phyloP scores from a whole-genome alignment of 2,329 filamentous ascomycete species.

The Neofusicoccum sp. region DNA sequence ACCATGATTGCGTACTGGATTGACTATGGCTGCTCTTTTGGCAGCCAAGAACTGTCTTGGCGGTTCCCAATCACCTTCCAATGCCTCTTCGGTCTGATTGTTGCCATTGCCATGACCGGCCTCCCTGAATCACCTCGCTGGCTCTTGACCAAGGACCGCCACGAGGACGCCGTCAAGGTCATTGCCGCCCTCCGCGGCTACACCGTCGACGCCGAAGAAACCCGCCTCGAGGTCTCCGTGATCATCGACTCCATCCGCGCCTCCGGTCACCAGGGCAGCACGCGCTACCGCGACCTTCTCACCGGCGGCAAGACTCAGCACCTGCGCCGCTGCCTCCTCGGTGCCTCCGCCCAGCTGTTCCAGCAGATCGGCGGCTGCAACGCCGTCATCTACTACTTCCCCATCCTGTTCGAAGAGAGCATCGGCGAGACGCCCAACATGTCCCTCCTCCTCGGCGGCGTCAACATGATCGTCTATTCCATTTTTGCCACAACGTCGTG shows the following conservation, averaged over 20 bases:
- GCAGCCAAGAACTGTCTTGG: conserved; percentile 43
- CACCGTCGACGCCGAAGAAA: conserved; percentile 57
- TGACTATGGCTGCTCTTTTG: conserved; percentile 39
- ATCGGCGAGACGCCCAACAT: conserved; percentile 52
- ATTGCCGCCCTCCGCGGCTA: conserved; percentile 54
- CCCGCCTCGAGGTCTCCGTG: conserved; percentile 62
- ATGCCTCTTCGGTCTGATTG: conserved; percentile 52
- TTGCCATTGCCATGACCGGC: conserved; percentile 44
- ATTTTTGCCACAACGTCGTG: conserved; percentile 62
- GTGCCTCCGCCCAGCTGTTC: conserved; percentile 60
- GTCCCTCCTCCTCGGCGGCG: conserved; percentile 47
- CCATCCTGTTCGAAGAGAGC: conserved; percentile 48
- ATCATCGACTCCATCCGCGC: conserved; percentile 59
- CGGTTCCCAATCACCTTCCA: conserved; percentile 59
- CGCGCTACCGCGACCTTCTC: conserved; percentile 56
- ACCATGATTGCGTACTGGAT: conserved; percentile 56
- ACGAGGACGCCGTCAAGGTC: conserved; percentile 53
- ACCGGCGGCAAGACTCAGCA: conserved; percentile 67
- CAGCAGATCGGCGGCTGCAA: conserved; percentile 62
- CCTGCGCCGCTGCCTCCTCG: conserved; percentile 65
- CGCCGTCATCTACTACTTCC: conserved; percentile 49
- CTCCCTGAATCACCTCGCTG: conserved; percentile 64
- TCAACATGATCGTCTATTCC: conserved; percentile 60
- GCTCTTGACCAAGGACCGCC: conserved; percentile 57
- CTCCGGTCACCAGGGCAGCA: conserved; percentile 44